Conservation (phyloP, 345 rosid genomes). For the Cardamine occulta region DNA sequence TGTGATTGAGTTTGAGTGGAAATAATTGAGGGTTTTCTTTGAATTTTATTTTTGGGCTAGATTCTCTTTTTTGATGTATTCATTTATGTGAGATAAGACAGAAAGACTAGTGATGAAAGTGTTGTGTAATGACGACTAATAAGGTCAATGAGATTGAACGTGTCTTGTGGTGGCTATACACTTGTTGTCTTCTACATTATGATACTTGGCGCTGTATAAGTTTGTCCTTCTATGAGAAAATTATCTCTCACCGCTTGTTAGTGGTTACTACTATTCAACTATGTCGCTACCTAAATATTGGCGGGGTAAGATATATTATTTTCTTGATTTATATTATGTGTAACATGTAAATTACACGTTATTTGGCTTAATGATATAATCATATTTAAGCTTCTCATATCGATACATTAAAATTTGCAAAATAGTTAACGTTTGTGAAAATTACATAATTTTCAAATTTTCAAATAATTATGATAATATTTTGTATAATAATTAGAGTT, state of each 20-base stretch:
- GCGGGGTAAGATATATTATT: neutral
- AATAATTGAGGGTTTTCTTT: neutral
- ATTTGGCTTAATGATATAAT: neutral
- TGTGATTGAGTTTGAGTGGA: constrained; percentile 25
- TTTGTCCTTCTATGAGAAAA: constrained; percentile 3
- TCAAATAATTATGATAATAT: no score
- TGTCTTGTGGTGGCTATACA: constrained; percentile 37
- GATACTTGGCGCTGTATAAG: constrained; percentile 30
- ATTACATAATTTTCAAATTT: no score
- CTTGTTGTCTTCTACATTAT: constrained; percentile 37
- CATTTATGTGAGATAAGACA: constrained; percentile 17
- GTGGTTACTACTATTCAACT: neutral
- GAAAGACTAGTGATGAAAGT: constrained; percentile 4
- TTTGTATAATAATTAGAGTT: no score
- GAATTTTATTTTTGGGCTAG: neutral
- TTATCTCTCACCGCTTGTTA: constrained; percentile 6
- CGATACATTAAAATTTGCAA: neutral
- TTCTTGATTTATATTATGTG: neutral
- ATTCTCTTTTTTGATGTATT: neutral
- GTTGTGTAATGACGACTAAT: constrained; percentile 11
- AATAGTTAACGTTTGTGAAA: neutral
- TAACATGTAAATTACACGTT: neutral
- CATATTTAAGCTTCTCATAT: neutral
- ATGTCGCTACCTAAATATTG: neutral
- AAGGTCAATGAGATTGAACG: constrained; percentile 32